Evolutionary conservation across 139 green algal genomes (phyloP).

Genomic region (Chlamydomonas sp.): DNA sequence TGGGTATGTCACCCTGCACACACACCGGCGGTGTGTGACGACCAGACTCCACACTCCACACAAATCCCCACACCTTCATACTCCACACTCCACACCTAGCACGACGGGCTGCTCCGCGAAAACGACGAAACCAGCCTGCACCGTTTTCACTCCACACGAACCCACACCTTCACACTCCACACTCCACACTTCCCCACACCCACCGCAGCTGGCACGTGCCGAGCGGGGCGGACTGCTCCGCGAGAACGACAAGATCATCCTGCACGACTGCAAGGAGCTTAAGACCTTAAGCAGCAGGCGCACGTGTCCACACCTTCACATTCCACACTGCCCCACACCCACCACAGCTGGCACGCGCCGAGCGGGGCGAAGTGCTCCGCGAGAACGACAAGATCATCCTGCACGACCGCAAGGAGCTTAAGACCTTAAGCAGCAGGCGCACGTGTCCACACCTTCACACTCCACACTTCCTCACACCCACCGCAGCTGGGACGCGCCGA

Average conservation of each 20-base stretch:
- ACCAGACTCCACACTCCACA: no score
- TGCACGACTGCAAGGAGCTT: slow-evolving; percentile 14
- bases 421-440: not conserved
- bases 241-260: slow-evolving; percentile 42
- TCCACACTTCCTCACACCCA: no score
- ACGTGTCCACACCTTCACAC: no score
- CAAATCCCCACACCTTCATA: no score
- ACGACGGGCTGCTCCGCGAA: not conserved
- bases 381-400: slow-evolving; percentile 42
- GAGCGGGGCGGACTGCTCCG: slow-evolving; percentile 31
- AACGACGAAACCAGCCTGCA: not conserved
- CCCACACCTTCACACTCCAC: no score
- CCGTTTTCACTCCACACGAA: not conserved
- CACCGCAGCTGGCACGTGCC: slow-evolving; percentile 5
- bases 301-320: no score
- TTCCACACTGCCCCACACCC: no score
- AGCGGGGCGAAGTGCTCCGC: slow-evolving; percentile 28
- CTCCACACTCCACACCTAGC: no score
- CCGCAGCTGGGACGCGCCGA: no score
- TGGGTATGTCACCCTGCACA: no score
- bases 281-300: not conserved
- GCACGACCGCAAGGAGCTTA: slow-evolving; percentile 14
- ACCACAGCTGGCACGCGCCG: slow-evolving; percentile 8
- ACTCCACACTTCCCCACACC: no score
- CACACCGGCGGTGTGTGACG: no score